These are phyloP conservation scores for Citrullus colocynthis DNA, from an alignment of 306 rosid species.

Conservation along the genomic window DNA sequence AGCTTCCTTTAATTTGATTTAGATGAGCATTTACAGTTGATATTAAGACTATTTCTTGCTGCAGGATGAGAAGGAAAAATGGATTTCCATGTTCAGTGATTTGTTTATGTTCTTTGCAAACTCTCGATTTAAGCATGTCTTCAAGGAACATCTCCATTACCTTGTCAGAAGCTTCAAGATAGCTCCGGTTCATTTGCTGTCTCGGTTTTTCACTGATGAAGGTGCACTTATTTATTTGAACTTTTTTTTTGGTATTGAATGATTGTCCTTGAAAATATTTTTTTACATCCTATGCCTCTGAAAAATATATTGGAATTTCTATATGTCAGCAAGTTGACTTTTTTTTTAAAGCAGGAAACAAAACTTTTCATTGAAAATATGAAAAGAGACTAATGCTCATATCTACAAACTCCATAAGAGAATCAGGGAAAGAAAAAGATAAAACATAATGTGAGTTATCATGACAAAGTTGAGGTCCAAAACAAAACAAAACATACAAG, in stretches of 20 bases:
- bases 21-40: not conserved
- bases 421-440: too few relatives aligned
- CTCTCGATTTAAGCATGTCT: conserved; percentile 47
- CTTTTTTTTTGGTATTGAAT: not conserved
- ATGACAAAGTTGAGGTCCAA: too few relatives aligned
- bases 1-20: not conserved
- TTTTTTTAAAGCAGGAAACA: too few relatives aligned
- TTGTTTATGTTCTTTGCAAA: conserved; percentile 56
- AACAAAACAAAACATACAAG: too few relatives aligned
- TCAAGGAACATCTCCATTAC: conserved; percentile 53
- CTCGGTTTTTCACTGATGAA: conserved; percentile 63
- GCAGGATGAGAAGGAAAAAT: conserved; percentile 56
- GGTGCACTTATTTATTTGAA: conserved; percentile 28
- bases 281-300: not conserved
- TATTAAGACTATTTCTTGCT: not conserved
- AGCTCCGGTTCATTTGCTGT: conserved; percentile 43
- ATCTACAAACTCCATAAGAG: too few relatives aligned
- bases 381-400: too few relatives aligned
- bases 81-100: conserved; percentile 47
- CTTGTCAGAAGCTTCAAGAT: conserved; percentile 46
- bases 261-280: not conserved
- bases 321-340: not conserved
- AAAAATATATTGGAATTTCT: not conserved
- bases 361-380: too few relatives aligned
- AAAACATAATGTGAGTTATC: too few relatives aligned